Conservation (phyloP, 2,329 filamentous ascomycete genomes). For the Aureobasidium sp. region DNA sequence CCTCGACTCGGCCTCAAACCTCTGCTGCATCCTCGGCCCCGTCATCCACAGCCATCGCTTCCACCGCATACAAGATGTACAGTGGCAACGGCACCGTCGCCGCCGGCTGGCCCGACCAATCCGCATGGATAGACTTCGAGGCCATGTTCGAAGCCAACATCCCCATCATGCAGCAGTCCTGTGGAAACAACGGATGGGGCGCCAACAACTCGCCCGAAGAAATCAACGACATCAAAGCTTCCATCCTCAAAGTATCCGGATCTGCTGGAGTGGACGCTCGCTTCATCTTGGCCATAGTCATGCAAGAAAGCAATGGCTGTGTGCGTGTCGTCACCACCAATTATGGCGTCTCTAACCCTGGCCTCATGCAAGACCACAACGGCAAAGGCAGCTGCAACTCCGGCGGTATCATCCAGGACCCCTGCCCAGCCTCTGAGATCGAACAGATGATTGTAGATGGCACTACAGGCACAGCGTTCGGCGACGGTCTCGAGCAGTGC, state of each 20-base stretch:
- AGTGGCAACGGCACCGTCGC: conserved; percentile 27
- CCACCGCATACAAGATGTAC: conserved; percentile 22
- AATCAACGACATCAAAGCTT: conserved; percentile 29
- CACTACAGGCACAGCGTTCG: conserved; percentile 31
- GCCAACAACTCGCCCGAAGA: conserved; percentile 32
- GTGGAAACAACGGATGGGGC: conserved; percentile 24
- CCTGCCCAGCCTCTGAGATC: conserved; percentile 33
- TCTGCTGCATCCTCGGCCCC: neutral
- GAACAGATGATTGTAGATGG: conserved; percentile 37
- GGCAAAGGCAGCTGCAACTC: conserved; percentile 32
- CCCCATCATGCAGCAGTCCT: conserved; percentile 28
- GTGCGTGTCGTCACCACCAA: conserved; percentile 36
- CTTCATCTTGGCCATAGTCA: conserved; percentile 36
- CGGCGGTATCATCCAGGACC: conserved; percentile 25
- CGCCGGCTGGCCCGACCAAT: conserved; percentile 30
- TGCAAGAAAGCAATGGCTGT: conserved; percentile 41
- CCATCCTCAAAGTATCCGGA: conserved; percentile 25
- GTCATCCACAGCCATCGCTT: neutral
- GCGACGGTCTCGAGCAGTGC: conserved; percentile 36
- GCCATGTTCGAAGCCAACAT: conserved; percentile 28
- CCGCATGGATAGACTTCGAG: conserved; percentile 29
- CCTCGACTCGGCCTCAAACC: neutral
- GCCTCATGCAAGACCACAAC: conserved; percentile 39
- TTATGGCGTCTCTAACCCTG: conserved; percentile 34
- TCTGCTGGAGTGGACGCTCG: conserved; percentile 29